Evolutionary conservation across 352 stramenopile genomes (phyloP).

Genomic region (Phytophthora megakarya): DNA sequence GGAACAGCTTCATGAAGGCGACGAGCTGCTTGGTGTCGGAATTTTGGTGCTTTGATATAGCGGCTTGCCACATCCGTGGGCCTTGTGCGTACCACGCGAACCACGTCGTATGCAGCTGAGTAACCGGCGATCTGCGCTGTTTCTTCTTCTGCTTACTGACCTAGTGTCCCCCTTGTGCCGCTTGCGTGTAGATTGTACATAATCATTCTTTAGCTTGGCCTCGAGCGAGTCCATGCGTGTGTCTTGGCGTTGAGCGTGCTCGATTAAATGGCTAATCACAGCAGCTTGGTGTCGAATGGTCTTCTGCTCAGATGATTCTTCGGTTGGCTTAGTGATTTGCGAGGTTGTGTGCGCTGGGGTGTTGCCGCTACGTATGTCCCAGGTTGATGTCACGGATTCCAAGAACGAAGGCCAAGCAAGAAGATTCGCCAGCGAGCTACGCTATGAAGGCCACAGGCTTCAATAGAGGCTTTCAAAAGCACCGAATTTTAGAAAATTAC

Average conservation of each 20-base stretch:
- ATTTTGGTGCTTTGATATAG: constrained; percentile 9
- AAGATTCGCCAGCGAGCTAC: too few species aligned
- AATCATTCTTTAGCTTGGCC: constrained; percentile 1
- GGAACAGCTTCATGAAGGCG: constrained; percentile 27
- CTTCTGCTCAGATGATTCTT: too few species aligned
- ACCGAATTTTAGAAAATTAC: too few species aligned
- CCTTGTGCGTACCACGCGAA: constrained; percentile 17
- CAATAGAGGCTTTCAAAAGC: too few species aligned
- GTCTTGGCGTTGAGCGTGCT: constrained; percentile 9
- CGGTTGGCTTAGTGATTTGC: too few species aligned
- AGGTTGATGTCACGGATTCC: too few species aligned
- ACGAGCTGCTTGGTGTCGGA: constrained; percentile 23
- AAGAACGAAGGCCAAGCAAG: too few species aligned
- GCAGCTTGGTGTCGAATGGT: constrained; percentile 9
- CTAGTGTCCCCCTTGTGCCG: too few species aligned
- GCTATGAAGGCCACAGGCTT: too few species aligned
- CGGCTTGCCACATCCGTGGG: constrained; percentile 2
- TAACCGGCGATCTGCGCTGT: not conserved
- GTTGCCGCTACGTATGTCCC: too few species aligned
- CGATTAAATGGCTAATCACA: constrained; percentile 25
- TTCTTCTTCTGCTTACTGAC: constrained; percentile 9
- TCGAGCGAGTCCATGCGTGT: constrained; percentile 9
- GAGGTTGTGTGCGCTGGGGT: too few species aligned
- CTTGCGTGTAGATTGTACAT: too few species aligned
- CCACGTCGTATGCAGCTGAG: constrained; percentile 12